A percentile compares a stretch with the other conserved stretches of the same genome.
Evolutionary conservation across 768 basidiomycete species (phyloP).

Genomic region (Agaricus blazei): DNA sequence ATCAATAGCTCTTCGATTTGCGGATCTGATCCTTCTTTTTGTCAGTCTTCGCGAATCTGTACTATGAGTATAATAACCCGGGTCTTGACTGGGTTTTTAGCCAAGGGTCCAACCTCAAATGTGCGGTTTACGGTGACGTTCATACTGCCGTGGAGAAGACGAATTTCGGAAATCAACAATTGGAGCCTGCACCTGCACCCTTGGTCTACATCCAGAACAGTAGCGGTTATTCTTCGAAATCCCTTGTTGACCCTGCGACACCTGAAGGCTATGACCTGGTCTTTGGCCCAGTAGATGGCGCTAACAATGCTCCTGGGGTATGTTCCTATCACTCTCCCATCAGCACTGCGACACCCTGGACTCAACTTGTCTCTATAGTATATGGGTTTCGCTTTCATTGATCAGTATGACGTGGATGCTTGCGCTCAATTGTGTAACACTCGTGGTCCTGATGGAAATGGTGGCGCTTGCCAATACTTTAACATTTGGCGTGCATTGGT

Average conservation of each 20-base stretch:
- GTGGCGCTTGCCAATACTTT: constrained; percentile 46
- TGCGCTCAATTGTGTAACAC: constrained; percentile 41
- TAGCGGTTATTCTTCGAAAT: constrained; percentile 33
- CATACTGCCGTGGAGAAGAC: constrained; percentile 40
- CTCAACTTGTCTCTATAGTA: constrained; percentile 26
- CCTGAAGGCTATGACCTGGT: constrained; percentile 43
- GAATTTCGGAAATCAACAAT: constrained; percentile 39
- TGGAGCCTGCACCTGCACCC: constrained; percentile 26
- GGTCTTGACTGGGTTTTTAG: constrained; percentile 32
- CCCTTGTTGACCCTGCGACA: constrained; percentile 30
- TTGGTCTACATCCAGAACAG: constrained; percentile 40
- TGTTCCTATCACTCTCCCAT: constrained; percentile 12
- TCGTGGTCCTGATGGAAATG: constrained; percentile 33
- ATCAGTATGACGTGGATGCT: constrained; percentile 40
- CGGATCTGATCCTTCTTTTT: not conserved
- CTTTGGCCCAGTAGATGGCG: constrained; percentile 39
- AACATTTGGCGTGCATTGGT: constrained; percentile 51
- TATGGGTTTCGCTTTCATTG: constrained; percentile 47
- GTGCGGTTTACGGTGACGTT: constrained; percentile 38
- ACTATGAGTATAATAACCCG: constrained; percentile 43
- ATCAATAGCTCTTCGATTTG: not conserved
- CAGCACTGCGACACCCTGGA: not conserved
- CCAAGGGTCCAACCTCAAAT: constrained; percentile 42
- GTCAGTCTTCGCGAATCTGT: constrained; percentile 44
- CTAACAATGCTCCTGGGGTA: constrained; percentile 42